Conservation (phyloP, 768 basidiomycete genomes). For the Leccinum uliginosum region DNA sequence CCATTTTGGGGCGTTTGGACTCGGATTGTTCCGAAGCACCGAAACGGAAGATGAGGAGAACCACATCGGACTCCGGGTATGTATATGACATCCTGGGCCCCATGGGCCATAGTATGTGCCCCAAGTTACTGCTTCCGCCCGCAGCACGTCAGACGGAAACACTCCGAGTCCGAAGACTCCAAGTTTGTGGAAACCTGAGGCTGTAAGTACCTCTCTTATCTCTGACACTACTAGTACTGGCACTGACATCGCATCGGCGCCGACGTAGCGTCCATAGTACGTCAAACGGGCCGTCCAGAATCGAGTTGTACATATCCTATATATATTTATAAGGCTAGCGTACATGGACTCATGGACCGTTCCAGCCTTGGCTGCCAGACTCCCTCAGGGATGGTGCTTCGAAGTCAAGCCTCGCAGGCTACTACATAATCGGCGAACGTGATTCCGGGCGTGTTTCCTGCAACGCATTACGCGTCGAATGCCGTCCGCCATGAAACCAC, state of each 20-base stretch:
- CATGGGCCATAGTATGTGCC: background rate
- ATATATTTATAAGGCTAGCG: background rate
- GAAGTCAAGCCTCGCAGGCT: background rate
- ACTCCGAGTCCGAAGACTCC: background rate
- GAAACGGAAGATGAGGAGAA: too few relatives aligned
- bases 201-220: background rate
- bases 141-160: background rate
- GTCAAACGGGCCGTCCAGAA: background rate
- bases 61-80: too few relatives aligned
- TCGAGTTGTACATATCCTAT: background rate
- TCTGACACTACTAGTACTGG: too few relatives aligned
- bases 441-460: background rate
- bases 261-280: background rate
- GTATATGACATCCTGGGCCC: too few relatives aligned
- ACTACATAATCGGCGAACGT: background rate
- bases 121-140: background rate
- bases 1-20: too few relatives aligned
- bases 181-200: background rate
- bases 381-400: too few relatives aligned
- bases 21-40: too few relatives aligned
- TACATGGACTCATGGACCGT: background rate
- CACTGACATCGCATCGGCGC: too few relatives aligned
- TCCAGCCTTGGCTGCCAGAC: background rate
- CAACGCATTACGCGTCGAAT: background rate
- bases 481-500: background rate